Conservation (phyloP, 1,284 basidiomycete species). For the Phylloboletellus chloephorus region DNA sequence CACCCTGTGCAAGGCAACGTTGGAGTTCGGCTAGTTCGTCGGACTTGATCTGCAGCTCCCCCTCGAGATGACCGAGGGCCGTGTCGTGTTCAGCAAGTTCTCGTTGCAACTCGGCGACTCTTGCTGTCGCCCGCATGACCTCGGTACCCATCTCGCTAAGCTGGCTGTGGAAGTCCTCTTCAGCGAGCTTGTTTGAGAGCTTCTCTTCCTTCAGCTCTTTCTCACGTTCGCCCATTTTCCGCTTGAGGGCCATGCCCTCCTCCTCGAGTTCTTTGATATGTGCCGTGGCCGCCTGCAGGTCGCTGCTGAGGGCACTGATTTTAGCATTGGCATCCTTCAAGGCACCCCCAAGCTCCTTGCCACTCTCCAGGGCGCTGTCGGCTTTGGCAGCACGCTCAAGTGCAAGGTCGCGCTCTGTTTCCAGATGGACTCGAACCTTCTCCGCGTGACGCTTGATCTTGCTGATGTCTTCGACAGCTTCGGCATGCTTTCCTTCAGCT, state of each 20-base stretch:
- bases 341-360: constrained; percentile 59
- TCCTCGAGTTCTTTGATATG: constrained; percentile 37
- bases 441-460: constrained; percentile 44
- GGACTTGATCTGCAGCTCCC: constrained; percentile 34
- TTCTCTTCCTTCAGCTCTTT: constrained; percentile 49
- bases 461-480: constrained; percentile 36
- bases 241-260: constrained; percentile 37
- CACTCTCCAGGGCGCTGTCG: constrained; percentile 53
- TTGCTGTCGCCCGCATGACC: constrained; percentile 27
- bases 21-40: constrained; percentile 36
- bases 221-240: constrained; percentile 48
- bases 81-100: constrained; percentile 29
- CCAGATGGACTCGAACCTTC: constrained; percentile 38
- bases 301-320: constrained; percentile 46
- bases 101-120: constrained; percentile 31
- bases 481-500: constrained; percentile 43
- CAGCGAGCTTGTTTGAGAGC: constrained; percentile 33
- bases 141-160: constrained; percentile 29
- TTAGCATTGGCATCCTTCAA: constrained; percentile 58
- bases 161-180: constrained; percentile 30
- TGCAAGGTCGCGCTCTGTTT: constrained; percentile 51
- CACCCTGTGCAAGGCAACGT: constrained; percentile 30
- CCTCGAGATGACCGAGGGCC: constrained; percentile 20
- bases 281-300: constrained; percentile 51
- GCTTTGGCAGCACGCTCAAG: constrained; percentile 56